Conservation (phyloP, 306 rosid genomes). For the Purshia tridentata region DNA sequence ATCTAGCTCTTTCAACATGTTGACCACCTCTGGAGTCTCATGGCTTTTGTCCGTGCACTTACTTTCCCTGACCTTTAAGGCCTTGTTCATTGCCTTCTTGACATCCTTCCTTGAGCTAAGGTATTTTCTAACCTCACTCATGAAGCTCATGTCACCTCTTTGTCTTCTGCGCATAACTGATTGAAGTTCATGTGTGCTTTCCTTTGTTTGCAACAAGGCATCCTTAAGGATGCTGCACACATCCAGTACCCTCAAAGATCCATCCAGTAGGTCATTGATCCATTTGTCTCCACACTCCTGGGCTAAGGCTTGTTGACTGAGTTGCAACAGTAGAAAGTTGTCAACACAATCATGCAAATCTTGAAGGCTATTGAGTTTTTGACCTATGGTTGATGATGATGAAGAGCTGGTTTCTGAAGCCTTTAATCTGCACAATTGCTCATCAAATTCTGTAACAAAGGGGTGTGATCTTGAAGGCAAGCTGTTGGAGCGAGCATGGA, state of each 20-base stretch:
- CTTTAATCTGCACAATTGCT: slow-evolving; percentile 27
- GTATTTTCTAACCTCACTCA: slow-evolving; percentile 18
- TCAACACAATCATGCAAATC: slow-evolving; percentile 27
- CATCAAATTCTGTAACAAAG: slow-evolving; percentile 17
- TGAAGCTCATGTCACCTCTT: slow-evolving; percentile 19
- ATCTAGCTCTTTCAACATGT: slow-evolving; percentile 20
- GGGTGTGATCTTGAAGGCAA: slow-evolving; percentile 33
- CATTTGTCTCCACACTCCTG: slow-evolving; percentile 14
- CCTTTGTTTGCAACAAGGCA: slow-evolving; percentile 25
- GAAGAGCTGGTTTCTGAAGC: slow-evolving; percentile 14
- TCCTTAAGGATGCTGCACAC: slow-evolving; percentile 25
- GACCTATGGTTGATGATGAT: slow-evolving; percentile 16
- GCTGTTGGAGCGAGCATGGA: slow-evolving; percentile 26
- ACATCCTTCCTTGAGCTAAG: slow-evolving; percentile 22
- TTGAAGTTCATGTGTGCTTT: slow-evolving; percentile 24
- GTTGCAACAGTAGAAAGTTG: slow-evolving; percentile 22
- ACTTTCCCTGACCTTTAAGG: slow-evolving; percentile 15
- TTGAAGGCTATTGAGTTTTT: slow-evolving; percentile 30
- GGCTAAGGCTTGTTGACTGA: slow-evolving; percentile 23
- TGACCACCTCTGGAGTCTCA: slow-evolving; percentile 3
- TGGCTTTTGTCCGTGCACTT: slow-evolving; percentile 6
- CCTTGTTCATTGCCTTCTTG: slow-evolving; percentile 21
- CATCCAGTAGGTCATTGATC: slow-evolving; percentile 17
- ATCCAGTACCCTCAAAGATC: slow-evolving; percentile 32
- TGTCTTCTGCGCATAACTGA: slow-evolving; percentile 24